Evolutionary conservation across 2,329 filamentous ascomycete genomes (phyloP), one percentile per base, ranked within the genome.

Genomic region (Cladosporium cucumerinum): DNA sequence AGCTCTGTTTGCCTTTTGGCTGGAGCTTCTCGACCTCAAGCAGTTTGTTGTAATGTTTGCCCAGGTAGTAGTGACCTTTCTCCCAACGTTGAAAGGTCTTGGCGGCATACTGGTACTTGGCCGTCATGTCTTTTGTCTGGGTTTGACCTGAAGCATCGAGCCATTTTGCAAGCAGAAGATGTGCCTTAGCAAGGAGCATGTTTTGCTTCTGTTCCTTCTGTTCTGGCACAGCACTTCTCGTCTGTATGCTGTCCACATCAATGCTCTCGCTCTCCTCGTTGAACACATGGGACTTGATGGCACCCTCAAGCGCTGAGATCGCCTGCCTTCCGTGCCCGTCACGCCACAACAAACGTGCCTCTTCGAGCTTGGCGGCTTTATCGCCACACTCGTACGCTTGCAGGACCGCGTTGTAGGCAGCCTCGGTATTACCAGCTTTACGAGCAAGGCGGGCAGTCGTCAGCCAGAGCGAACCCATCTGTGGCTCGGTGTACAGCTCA

Each of bases 1-100:
- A 70, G 32, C 75, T 78, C 65, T 97, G 93, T 68, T 93, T 93
- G 30, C 89, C 86, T 21, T 86, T 82, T 43, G 89, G 88, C 61
- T 96, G 85, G 1, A 85, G 82, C 76, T 92, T 93, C 76, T 98
- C 93, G 0, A 92, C 91, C 72, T 98, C 94, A 3, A 97, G 82
- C 4, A 98, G 85, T 77, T 97, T 99, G 76, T 97, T 96, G 83
- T 99, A 99, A 78, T 98, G 93, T 55, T 94, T 92, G 5, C 95
- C 95, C 11, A 99, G 85, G 76, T 97, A 97, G 76, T 98, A 99
- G 75, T 98, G 94, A 0, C 92, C 93, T 77, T 97, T 98, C 75
- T 99, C 95, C 93, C 94, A 99, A 60, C 87, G 87, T 5, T 82
- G 79, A 68, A 76, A 80, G 2, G 86, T 87, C 73, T 85, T 88